phyloP scores from a whole-genome alignment of 2,329 filamentous ascomycete species.

The Fusarium globosum region DNA sequence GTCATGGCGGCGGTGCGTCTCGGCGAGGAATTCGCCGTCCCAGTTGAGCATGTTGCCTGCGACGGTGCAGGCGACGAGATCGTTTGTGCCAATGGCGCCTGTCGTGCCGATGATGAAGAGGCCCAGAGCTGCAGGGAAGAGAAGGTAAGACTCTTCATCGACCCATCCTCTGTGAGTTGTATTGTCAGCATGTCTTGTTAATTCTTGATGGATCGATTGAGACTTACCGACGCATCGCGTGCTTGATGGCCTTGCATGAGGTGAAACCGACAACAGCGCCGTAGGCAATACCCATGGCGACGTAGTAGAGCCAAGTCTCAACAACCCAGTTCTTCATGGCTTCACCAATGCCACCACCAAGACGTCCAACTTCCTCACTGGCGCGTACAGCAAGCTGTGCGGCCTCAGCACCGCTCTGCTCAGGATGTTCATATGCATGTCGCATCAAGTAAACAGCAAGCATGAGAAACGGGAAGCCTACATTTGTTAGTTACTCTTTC shows the following conservation, averaged over 20 bases:
- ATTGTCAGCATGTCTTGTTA: too few relatives aligned
- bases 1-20: conserved; percentile 66
- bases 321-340: conserved; percentile 68
- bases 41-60: conserved; percentile 71
- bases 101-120: conserved; percentile 69
- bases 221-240: conserved; percentile 50
- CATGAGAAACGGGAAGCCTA: conserved; percentile 67
- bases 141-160: conserved; percentile 64
- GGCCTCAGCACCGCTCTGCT: background rate
- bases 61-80: conserved; percentile 70
- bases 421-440: conserved; percentile 4
- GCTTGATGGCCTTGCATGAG: conserved; percentile 59
- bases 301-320: conserved; percentile 70
- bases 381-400: conserved; percentile 31
- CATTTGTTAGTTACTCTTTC: rapidly evolving
- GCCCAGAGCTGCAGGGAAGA: conserved; percentile 63
- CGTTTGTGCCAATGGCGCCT: conserved; percentile 67
- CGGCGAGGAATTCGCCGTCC: conserved; percentile 69
- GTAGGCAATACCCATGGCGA: conserved; percentile 63
- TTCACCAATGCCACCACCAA: conserved; percentile 62
- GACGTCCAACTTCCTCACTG: conserved; percentile 57
- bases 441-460: conserved; percentile 22
- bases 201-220: too few relatives aligned
- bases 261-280: conserved; percentile 62
- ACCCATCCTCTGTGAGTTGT: conserved; percentile 59